Evolutionary conservation across 139 green algal species (phyloP).

Genomic region (Chlamydomonas eustigma): DNA sequence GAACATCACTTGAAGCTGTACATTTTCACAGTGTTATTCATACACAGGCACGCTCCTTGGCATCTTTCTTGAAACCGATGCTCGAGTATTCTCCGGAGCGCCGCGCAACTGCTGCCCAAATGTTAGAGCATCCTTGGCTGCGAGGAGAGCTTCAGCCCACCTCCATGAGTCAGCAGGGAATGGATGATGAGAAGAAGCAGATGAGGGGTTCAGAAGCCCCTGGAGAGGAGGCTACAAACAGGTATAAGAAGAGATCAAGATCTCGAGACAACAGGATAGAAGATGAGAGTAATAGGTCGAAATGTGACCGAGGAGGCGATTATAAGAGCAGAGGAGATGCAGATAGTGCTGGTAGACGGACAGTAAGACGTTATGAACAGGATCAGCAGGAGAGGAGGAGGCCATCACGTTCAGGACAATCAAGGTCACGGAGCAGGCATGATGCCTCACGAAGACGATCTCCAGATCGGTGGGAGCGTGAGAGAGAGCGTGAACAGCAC

Average conservation of each 20-base stretch:
- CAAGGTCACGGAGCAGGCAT: neutral
- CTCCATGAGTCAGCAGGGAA: neutral
- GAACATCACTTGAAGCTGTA: no score
- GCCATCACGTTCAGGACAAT: no score
- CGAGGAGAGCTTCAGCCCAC: neutral
- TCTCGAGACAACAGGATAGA: no score
- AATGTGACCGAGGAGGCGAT: neutral
- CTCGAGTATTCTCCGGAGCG: conserved; percentile 78
- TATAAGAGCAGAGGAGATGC: neutral
- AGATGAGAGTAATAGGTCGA: neutral
- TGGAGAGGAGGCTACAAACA: neutral
- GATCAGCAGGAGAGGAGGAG: neutral
- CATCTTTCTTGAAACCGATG: conserved; percentile 89
- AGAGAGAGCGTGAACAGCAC: neutral
- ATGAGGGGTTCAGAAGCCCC: neutral
- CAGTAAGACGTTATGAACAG: neutral
- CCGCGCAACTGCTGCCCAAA: conserved; percentile 77
- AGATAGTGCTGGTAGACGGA: neutral
- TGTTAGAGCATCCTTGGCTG: conserved; percentile 66
- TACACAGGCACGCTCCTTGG: conserved; percentile 66
- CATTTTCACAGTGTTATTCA: no score
- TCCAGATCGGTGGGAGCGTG: neutral
- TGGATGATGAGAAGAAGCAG: neutral
- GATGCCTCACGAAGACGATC: neutral
- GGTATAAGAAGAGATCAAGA: no score